phyloP scores from a whole-genome alignment of 2,329 filamentous ascomycete genomes.

The Didymella glomerata region DNA sequence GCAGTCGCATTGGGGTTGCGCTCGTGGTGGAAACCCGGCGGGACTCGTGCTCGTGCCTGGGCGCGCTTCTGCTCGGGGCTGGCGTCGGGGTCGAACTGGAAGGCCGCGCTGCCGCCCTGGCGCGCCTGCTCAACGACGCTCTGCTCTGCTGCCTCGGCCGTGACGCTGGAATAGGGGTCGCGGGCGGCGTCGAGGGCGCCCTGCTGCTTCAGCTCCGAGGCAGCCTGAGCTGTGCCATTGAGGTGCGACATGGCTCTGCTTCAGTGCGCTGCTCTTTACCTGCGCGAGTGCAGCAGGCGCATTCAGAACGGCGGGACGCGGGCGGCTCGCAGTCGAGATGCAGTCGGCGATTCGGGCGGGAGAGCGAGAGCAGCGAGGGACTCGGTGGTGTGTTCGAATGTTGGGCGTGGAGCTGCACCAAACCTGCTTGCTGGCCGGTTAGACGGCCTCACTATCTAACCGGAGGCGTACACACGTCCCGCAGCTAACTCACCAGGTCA shows the following conservation, averaged over 20 bases:
- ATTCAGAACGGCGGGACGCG: slow-evolving; percentile 5
- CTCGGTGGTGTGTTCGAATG: not conserved
- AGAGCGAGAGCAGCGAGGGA: not conserved
- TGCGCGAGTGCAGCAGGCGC: slow-evolving; percentile 14
- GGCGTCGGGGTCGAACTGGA: slow-evolving; percentile 87
- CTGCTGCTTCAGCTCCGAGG: slow-evolving; percentile 79
- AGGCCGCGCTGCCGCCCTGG: slow-evolving; percentile 80
- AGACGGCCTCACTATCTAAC: slow-evolving; percentile 12
- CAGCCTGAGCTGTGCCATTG: slow-evolving; percentile 36
- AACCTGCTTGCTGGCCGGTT: slow-evolving; percentile 29
- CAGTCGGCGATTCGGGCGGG: slow-evolving; percentile 1
- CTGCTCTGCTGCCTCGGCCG: slow-evolving; percentile 74
- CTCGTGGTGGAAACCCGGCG: slow-evolving; percentile 69
- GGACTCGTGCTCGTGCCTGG: slow-evolving; percentile 73
- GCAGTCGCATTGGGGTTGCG: slow-evolving; percentile 71
- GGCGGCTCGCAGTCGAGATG: not conserved
- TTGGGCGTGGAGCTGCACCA: slow-evolving; percentile 22
- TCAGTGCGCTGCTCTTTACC: slow-evolving; percentile 7
- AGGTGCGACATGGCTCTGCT: slow-evolving; percentile 11
- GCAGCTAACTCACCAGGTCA: slow-evolving; percentile 14
- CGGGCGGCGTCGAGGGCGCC: slow-evolving; percentile 79
- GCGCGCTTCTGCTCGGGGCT: slow-evolving; percentile 83
- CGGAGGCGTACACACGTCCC: slow-evolving; percentile 15
- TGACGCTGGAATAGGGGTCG: slow-evolving; percentile 72
- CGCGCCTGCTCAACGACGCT: slow-evolving; percentile 79